A percentile compares a stretch with the other conserved stretches of the same genome.
Evolutionary conservation across 345 rosid genomes (phyloP).

Genomic region (Salix udensis): DNA sequence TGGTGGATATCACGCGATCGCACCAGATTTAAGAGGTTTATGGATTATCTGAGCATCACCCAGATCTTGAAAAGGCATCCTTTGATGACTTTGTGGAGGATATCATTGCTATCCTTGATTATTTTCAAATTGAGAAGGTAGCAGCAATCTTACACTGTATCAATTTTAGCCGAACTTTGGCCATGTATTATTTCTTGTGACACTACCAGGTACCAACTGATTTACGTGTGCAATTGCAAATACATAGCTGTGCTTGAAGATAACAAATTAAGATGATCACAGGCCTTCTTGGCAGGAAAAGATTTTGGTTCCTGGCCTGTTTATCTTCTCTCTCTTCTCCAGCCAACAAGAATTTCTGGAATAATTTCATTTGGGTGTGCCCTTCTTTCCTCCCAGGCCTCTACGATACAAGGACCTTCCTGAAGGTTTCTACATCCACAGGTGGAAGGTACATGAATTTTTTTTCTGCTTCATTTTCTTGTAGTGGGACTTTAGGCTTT

Average conservation of each 20-base stretch:
- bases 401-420: conserved; percentile 25
- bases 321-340: conserved; percentile 19
- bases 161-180: no score
- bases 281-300: conserved; percentile 39
- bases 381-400: conserved; percentile 27
- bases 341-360: conserved; percentile 32
- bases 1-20: conserved; percentile 18
- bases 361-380: conserved; percentile 37
- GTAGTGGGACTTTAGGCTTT: neutral
- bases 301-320: conserved; percentile 38
- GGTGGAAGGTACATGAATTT: conserved; percentile 33
- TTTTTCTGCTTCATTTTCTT: neutral
- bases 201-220: no score
- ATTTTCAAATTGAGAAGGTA: conserved; percentile 25
- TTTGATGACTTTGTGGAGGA: conserved; percentile 35
- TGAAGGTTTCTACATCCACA: conserved; percentile 35
- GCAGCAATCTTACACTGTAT: no score
- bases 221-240: neutral
- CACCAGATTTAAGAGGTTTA: conserved; percentile 21
- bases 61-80: conserved; percentile 24
- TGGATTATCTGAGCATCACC: conserved; percentile 21
- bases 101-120: conserved; percentile 29
- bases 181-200: neutral
- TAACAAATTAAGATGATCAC: neutral
- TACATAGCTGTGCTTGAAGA: neutral